Evolutionary conservation across 164 flowering plant genomes (phyloP).

Genomic region (Magnolia officinalis): DNA sequence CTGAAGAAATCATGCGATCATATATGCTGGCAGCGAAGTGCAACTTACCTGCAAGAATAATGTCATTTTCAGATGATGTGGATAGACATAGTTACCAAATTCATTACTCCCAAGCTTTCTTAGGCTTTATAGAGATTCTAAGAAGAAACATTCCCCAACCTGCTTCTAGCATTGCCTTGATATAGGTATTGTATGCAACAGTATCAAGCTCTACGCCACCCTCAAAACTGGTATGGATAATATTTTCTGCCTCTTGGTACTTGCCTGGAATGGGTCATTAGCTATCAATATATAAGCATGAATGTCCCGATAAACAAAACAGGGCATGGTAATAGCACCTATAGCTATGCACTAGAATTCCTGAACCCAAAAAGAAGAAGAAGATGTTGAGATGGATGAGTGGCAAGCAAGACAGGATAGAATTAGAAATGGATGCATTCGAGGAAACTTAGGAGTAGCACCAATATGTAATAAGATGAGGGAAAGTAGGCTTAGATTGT

Average conservation of each 20-base stretch:
- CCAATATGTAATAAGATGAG: too few relatives aligned
- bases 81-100: neutral
- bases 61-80: neutral
- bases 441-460: too few relatives aligned
- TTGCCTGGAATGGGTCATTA: conserved; percentile 42
- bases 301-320: neutral
- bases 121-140: neutral
- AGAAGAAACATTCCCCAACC: conserved; percentile 36
- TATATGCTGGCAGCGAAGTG: conserved; percentile 64
- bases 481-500: too few relatives aligned
- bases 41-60: conserved; percentile 60
- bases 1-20: conserved; percentile 59
- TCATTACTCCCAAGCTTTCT: neutral
- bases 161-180: conserved; percentile 87
- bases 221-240: conserved; percentile 41
- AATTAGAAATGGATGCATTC: too few relatives aligned
- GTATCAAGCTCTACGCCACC: conserved; percentile 66
- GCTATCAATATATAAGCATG: neutral
- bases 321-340: neutral
- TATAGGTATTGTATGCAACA: conserved; percentile 82
- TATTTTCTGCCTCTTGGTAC: conserved; percentile 53
- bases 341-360: neutral
- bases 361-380: neutral
- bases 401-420: too few relatives aligned
- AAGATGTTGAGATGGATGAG: too few relatives aligned